Base-by-base conservation (phyloP, 805 yeast species). In the Candida sanyiensis region DNA sequence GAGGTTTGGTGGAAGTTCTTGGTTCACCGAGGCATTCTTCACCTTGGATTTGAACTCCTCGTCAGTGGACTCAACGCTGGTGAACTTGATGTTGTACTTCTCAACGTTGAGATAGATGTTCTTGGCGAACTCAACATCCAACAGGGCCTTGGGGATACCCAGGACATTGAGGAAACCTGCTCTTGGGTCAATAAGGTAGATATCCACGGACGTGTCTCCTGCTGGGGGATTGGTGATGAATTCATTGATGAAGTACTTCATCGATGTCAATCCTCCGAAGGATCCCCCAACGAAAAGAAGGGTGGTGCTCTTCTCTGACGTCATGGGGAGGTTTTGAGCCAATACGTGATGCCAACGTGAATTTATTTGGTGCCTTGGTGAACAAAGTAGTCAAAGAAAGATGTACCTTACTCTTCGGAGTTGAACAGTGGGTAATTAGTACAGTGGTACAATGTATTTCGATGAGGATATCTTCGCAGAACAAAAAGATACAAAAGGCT, bases 81-180 rank as follows among this genome's bases (percentile, higher is more conserved):
- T 58, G 38, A 56, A 57, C 13, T 40, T 45, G 11, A 53, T 23
- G 20, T 53, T 49, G 45, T 33, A 57, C 42, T 42, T 46, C 32
- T 43, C 62, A 11, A 52, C 50, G 7, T 60, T 58, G 23, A 61
- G 50, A 33, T 54, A 66, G 18, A 63, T 55, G 4, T 50, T 45
- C 21, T 46, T 48, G 21, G 70, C 70, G 49, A 63, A 64, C n/a
- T 61, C 57, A 0, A 51, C 46, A 42, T 63, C 64, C 33, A 64
- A 53, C 15, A 67, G 52, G 5, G 67, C 57, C 11, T 59, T 49
- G 8, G 72, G 71, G 8, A 64, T 54, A 1, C 69, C 71, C 39
- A 65, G 47, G 4, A 64, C 43, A 42, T 67, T 67, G 40, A 67
- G 52, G 39, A 66, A 62, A 7, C 72, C 72, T 2, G 62, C 59